These are phyloP conservation scores for Daldinia sp. DNA, from an alignment of 2,329 filamentous ascomycete genomes.

Conservation along the genomic window DNA sequence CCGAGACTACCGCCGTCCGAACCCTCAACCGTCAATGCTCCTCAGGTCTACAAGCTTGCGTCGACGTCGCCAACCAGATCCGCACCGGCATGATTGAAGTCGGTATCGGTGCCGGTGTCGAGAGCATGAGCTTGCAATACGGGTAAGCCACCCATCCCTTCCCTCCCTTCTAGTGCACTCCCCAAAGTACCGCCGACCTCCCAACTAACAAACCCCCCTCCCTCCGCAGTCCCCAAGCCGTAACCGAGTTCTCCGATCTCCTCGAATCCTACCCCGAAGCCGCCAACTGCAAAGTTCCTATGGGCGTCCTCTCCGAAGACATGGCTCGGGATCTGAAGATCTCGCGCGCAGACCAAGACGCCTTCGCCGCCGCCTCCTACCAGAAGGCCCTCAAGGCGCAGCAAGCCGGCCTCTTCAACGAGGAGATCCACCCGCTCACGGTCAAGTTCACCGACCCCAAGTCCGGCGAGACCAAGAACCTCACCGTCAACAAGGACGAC, in stretches of 20 bases:
- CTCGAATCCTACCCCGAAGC: conserved; percentile 83
- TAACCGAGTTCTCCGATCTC: conserved; percentile 90
- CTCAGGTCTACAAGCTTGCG: conserved; percentile 88
- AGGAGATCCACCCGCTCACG: conserved; percentile 87
- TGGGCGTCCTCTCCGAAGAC: conserved; percentile 91
- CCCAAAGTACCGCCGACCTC: neutral
- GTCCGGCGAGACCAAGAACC: conserved; percentile 82
- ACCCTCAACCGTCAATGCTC: conserved; percentile 94
- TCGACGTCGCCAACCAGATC: conserved; percentile 95
- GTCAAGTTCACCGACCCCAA: conserved; percentile 92
- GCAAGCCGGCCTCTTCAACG: conserved; percentile 85
- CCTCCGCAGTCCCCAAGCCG: conserved; percentile 72
- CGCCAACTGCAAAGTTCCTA: conserved; percentile 96
- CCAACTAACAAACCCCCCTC: neutral
- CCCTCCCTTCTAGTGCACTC: neutral
- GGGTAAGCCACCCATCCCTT: conserved; percentile 63
- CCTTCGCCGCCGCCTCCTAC: conserved; percentile 93
- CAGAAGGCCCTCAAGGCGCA: conserved; percentile 89
- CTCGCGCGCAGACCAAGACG: conserved; percentile 77
- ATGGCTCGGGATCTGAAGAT: conserved; percentile 90
- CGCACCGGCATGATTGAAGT: conserved; percentile 91
- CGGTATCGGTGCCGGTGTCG: conserved; percentile 91
- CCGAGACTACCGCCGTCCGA: conserved; percentile 83
- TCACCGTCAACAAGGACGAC: conserved; percentile 86
- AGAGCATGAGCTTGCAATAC: conserved; percentile 95